A percentile compares a stretch with the other conserved stretches of the same genome.
phyloP scores from a whole-genome alignment of 768 basidiomycete species.

The Mycena venus region DNA sequence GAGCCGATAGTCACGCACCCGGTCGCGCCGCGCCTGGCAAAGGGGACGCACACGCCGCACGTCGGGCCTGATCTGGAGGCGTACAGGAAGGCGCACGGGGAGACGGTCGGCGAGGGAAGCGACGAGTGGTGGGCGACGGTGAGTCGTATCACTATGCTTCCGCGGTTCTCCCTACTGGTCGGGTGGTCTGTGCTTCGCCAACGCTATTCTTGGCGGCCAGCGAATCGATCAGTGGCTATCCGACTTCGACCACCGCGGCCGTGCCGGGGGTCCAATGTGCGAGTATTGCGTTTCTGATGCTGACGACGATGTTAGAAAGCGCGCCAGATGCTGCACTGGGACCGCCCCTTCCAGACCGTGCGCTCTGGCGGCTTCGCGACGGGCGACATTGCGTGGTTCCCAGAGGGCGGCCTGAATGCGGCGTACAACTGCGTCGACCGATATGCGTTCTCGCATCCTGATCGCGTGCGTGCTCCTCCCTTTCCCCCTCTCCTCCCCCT shows the following conservation, averaged over 20 bases:
- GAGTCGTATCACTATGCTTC: no score
- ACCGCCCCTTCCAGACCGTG: slow-evolving; percentile 90
- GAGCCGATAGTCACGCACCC: slow-evolving; percentile 64
- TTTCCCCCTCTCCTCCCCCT: background rate
- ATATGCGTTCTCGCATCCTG: slow-evolving; percentile 91
- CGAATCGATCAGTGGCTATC: no score
- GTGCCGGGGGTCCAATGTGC: no score
- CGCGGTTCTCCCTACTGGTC: no score
- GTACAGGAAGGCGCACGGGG: slow-evolving; percentile 75
- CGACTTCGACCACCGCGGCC: no score
- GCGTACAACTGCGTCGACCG: slow-evolving; percentile 99
- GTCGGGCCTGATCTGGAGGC: slow-evolving; percentile 84
- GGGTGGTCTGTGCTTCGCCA: no score
- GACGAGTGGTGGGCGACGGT: slow-evolving; percentile 94
- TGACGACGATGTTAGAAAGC: slow-evolving; percentile 70
- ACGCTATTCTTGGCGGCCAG: slow-evolving; percentile 3
- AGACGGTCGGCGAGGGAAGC: slow-evolving; percentile 82
- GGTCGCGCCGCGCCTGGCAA: slow-evolving; percentile 78
- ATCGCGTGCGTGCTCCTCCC: slow-evolving; percentile 65
- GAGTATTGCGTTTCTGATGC: no score
- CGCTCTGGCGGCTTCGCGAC: slow-evolving; percentile 84
- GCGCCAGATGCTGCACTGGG: slow-evolving; percentile 84
- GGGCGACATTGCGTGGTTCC: slow-evolving; percentile 96
- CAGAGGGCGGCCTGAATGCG: slow-evolving; percentile 92
- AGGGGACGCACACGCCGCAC: slow-evolving; percentile 71